Evolutionary conservation across 139 green algal genomes (phyloP).

Genomic region (Coccomyxa sp.): DNA sequence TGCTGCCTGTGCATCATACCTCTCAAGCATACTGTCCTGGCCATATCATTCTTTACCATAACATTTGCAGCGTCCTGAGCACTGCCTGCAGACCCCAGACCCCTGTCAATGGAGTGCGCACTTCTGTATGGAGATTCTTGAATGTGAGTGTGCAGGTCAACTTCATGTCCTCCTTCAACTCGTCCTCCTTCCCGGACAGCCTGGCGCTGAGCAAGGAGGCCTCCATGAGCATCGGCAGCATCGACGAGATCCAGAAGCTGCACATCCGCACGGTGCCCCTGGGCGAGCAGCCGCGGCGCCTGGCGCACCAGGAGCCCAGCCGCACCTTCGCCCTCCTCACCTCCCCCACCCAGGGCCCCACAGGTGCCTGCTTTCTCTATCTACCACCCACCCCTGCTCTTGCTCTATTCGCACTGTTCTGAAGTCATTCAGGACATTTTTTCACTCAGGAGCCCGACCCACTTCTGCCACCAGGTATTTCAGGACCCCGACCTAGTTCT

Average conservation of each 20-base stretch:
- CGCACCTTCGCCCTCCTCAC: conserved; percentile 46
- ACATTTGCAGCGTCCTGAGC: not conserved
- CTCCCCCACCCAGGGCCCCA: conserved; percentile 23
- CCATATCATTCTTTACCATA: not conserved
- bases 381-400: no score
- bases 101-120: not conserved
- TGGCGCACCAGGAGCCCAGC: conserved; percentile 74
- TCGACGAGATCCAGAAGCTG: conserved; percentile 90
- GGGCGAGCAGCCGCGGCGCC: conserved; percentile 86
- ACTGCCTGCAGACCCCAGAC: not conserved
- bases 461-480: no score
- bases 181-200: conserved; percentile 65
- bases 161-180: conserved; percentile 77
- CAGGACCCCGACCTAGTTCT: no score
- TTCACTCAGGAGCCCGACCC: no score
- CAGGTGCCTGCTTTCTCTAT: not conserved
- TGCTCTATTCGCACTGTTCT: no score
- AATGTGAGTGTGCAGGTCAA: conserved; percentile 54
- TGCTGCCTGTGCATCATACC: no score
- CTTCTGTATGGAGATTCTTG: not conserved
- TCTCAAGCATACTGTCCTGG: no score
- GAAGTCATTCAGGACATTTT: no score
- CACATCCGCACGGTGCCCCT: conserved; percentile 89
- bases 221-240: conserved; percentile 39
- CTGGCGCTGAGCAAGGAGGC: conserved; percentile 77